Evolutionary conservation across 495 filamentous ascomycete species (phyloP), one percentile per base, ranked within the genome.

Genomic region (Penicillium goetzii): DNA sequence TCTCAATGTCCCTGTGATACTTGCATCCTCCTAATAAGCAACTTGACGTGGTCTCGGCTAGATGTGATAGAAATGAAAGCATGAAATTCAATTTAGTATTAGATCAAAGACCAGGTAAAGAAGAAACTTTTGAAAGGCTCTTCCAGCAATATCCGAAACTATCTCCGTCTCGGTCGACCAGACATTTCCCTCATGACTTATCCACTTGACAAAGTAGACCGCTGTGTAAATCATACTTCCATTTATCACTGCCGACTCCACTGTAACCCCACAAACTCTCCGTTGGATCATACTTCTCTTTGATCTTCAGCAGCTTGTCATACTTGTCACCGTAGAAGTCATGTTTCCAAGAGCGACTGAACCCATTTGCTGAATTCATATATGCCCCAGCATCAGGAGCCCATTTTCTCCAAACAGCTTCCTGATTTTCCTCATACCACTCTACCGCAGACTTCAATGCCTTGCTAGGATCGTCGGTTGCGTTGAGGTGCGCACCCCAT

Each of bases 241-340:
- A 70, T n/a, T 26, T 10, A 19, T 71, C 68, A 61, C 72, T 70
- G 0, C 70, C 68, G 15, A 75, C 56, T 1, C 67, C 66, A 45
- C 59, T 65, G 23, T 38, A 60, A 0, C 65, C 57, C 58, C 84
- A 84, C 45, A 86, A 9, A 9, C 79, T 68, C 21, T 58, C 79
- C 38, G 65, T 76, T 3, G 86, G 85, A 72, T 88, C 86, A 61
- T 77, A 81, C 64, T 80, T 75, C 23, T 70, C 63, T 73, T 87
- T 86, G 28, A 86, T 70, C 25, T 65, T 51, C 11, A 80, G 58
- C 38, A 88, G 69, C 21, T 73, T 64, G 3, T 68, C 72, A 68
- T 88, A 89, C 17, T 84, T 73, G 7, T 30, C 53, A 0, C 86
- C 88, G 59, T 81, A 90, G 70, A 87, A 90, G 2, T 81, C 82